Evolutionary conservation across 768 basidiomycete genomes (phyloP).

Genomic region (Leccinum subtestaceum): DNA sequence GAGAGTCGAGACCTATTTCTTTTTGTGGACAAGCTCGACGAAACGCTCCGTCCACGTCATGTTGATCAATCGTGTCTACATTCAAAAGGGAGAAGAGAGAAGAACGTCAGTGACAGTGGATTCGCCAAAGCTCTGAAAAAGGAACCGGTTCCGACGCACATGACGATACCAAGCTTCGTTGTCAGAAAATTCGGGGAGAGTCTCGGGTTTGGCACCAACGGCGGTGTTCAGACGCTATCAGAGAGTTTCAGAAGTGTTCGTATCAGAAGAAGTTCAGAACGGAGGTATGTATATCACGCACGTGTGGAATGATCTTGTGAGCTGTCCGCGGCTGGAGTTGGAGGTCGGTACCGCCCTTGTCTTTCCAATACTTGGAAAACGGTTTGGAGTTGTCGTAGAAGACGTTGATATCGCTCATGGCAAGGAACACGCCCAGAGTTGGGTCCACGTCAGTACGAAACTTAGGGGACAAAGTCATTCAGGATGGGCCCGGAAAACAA

Average conservation of each 20-base stretch:
- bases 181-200: constrained; percentile 34
- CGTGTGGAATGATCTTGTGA: constrained; percentile 41
- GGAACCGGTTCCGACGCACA: constrained; percentile 16
- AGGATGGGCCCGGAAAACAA: not conserved
- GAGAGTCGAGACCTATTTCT: not conserved
- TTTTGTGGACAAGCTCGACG: constrained; percentile 19
- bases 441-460: constrained; percentile 7
- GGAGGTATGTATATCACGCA: constrained; percentile 22
- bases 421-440: not conserved
- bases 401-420: constrained; percentile 13
- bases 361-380: constrained; percentile 35
- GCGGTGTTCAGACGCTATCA: constrained; percentile 35
- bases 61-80: constrained; percentile 20
- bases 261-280: not conserved
- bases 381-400: constrained; percentile 38
- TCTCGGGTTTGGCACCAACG: constrained; percentile 21
- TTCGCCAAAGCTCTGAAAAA: not conserved
- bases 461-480: constrained; percentile 4
- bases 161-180: constrained; percentile 35
- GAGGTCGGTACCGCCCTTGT: constrained; percentile 23
- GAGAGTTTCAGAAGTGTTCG: not conserved
- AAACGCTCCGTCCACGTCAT: constrained; percentile 28
- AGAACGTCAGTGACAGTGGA: not conserved
- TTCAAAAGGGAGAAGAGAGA: not conserved
- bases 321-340: constrained; percentile 23